phyloP scores from a whole-genome alignment of 2,329 filamentous ascomycete species.

The Leptographium wingfieldii region DNA sequence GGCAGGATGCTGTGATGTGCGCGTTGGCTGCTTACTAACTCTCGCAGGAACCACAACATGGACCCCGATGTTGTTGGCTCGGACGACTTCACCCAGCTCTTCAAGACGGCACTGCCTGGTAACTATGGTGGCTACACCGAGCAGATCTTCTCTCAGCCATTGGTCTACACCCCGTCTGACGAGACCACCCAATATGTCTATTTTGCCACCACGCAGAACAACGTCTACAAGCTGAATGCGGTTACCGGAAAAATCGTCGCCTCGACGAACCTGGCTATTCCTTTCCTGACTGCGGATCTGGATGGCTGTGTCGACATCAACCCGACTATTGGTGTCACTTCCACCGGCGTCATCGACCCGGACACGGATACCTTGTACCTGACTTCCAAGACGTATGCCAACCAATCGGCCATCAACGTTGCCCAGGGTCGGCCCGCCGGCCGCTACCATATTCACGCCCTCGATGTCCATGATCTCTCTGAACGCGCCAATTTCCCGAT shows the following conservation, averaged over 20 bases:
- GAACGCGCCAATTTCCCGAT: slow-evolving; percentile 29
- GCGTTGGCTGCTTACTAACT: background rate
- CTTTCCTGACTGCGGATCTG: slow-evolving; percentile 32
- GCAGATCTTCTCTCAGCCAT: slow-evolving; percentile 38
- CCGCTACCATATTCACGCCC: slow-evolving; percentile 31
- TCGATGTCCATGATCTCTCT: slow-evolving; percentile 30
- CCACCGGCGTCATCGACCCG: slow-evolving; percentile 38
- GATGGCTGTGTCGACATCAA: slow-evolving; percentile 34
- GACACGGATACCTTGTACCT: slow-evolving; percentile 35
- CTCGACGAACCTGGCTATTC: slow-evolving; percentile 28
- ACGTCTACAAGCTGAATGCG: slow-evolving; percentile 34
- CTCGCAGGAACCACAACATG: slow-evolving; percentile 44
- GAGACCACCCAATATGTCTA: slow-evolving; percentile 32
- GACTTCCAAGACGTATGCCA: slow-evolving; percentile 34
- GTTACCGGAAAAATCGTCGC: slow-evolving; percentile 30
- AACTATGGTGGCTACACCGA: slow-evolving; percentile 35
- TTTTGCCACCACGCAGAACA: slow-evolving; percentile 37
- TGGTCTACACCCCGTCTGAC: slow-evolving; percentile 30
- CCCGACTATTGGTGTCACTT: slow-evolving; percentile 32
- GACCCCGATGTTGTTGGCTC: slow-evolving; percentile 45
- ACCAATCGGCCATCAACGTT: slow-evolving; percentile 19
- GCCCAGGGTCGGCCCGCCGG: slow-evolving; percentile 28
- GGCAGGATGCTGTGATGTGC: background rate
- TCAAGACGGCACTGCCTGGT: slow-evolving; percentile 37
- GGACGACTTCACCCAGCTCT: slow-evolving; percentile 41